phyloP scores from a whole-genome alignment of 768 basidiomycete species.

The Boletus subparvulus region DNA sequence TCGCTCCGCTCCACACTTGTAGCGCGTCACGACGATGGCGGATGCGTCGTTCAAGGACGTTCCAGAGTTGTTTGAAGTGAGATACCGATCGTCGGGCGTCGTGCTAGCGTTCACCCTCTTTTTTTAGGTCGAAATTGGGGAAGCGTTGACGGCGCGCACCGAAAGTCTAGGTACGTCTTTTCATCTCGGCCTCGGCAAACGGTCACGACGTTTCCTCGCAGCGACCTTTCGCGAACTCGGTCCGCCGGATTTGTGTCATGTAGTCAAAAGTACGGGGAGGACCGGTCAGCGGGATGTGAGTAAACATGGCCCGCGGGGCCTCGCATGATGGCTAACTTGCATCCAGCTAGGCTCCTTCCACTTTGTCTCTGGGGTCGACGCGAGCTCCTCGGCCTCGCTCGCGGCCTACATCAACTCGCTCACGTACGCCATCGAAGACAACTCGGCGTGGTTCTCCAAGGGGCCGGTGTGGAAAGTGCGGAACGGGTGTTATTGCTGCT shows the following conservation, averaged over 20 bases:
- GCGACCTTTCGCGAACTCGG: constrained; percentile 96
- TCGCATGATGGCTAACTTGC: neutral
- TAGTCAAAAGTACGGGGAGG: constrained; percentile 86
- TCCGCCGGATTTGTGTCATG: constrained; percentile 95
- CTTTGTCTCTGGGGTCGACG: constrained; percentile 97
- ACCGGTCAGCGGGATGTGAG: constrained; percentile 85
- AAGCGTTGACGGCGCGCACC: constrained; percentile 84
- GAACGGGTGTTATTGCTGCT: constrained; percentile 94
- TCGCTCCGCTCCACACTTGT: neutral
- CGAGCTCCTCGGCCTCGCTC: constrained; percentile 94
- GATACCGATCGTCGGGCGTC: constrained; percentile 11
- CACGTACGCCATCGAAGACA: constrained; percentile 93
- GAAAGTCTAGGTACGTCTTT: constrained; percentile 78
- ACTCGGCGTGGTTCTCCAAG: constrained; percentile 89
- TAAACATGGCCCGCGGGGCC: constrained; percentile 8
- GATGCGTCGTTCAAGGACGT: constrained; percentile 88
- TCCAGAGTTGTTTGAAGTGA: constrained; percentile 94
- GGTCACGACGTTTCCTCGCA: constrained; percentile 29
- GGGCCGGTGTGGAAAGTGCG: constrained; percentile 85
- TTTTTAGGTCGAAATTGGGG: constrained; percentile 80
- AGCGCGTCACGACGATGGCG: constrained; percentile 40
- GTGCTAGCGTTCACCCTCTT: constrained; percentile 1
- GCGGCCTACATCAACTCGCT: constrained; percentile 98
- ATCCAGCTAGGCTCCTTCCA: constrained; percentile 93
- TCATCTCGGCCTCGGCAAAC: neutral